Evolutionary conservation across 2,329 filamentous ascomycete species (phyloP).

Genomic region (Sporothrix globosa): DNA sequence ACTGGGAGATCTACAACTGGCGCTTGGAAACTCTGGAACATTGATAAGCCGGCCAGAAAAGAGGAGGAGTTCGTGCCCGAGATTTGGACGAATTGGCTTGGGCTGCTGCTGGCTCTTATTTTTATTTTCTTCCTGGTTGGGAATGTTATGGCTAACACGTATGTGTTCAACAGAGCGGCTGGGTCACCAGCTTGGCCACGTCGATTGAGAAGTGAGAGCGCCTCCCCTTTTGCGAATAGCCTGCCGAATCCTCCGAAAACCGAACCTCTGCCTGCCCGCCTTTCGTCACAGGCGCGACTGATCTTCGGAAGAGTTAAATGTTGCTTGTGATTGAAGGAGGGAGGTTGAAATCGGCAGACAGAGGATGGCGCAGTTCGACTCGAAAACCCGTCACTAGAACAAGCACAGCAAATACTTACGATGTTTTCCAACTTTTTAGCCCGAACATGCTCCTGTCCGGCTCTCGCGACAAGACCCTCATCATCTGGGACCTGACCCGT

Average conservation of each 20-base stretch:
- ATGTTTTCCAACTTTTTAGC: conserved; percentile 51
- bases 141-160: conserved; percentile 28
- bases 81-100: not conserved
- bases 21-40: not conserved
- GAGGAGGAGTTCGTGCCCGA: not conserved
- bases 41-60: not conserved
- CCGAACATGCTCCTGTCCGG: conserved; percentile 99
- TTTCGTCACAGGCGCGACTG: not conserved
- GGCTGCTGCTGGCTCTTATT: conserved; percentile 16
- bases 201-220: conserved; percentile 92
- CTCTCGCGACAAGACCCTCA: conserved; percentile 97
- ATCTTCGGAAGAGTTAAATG: conserved; percentile 4
- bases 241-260: conserved; percentile 1
- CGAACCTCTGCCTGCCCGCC: not conserved
- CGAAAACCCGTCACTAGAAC: not conserved
- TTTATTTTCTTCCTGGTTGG: not conserved
- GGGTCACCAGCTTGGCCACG: conserved; percentile 98
- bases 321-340: conserved; percentile 7
- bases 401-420: conserved; percentile 35
- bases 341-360: conserved; percentile 1
- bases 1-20: not conserved
- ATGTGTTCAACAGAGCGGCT: conserved; percentile 69
- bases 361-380: not conserved
- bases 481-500: conserved; percentile 99
- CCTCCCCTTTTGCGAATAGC: not conserved